Evolutionary conservation across 805 yeast genomes (phyloP).

Genomic region (Nakazawaea wickerhamii): DNA sequence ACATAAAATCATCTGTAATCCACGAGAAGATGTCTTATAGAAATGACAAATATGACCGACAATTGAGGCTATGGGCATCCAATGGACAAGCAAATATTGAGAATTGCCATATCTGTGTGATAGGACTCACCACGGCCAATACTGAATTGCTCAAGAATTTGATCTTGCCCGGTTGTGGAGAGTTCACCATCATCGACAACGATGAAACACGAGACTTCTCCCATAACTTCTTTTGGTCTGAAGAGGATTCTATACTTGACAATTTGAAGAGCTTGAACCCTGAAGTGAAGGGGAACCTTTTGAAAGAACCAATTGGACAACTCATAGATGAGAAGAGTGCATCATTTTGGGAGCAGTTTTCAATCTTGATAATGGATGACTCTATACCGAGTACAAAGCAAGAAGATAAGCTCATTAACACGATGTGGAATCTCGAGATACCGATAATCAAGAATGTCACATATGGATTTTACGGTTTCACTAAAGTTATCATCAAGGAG

Average conservation of each 20-base stretch:
- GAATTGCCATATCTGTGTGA: conserved; percentile 51
- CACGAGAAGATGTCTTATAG: conserved; percentile 23
- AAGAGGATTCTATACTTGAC: conserved; percentile 26
- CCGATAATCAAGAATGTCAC: conserved; percentile 52
- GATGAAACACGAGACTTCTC: conserved; percentile 33
- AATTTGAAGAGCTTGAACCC: conserved; percentile 54
- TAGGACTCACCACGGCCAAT: conserved; percentile 53
- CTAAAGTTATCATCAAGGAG: conserved; percentile 48
- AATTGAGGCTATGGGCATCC: conserved; percentile 79
- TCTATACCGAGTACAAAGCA: conserved; percentile 21
- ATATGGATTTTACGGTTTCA: conserved; percentile 60
- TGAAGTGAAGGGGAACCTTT: conserved; percentile 41
- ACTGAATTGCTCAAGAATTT: conserved; percentile 74
- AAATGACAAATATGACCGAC: conserved; percentile 71
- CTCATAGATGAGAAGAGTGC: conserved; percentile 11
- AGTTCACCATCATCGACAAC: conserved; percentile 53
- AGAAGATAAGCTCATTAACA: conserved; percentile 26
- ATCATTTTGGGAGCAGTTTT: conserved; percentile 43
- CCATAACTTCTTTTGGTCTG: conserved; percentile 42
- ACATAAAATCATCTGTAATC: not conserved
- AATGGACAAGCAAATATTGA: conserved; percentile 65
- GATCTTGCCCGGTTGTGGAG: conserved; percentile 61
- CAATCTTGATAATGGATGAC: conserved; percentile 41
- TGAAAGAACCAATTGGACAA: conserved; percentile 3
- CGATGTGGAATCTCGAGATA: conserved; percentile 37